Conservation (phyloP, 768 basidiomycete species). For the Mycena latifolia region DNA sequence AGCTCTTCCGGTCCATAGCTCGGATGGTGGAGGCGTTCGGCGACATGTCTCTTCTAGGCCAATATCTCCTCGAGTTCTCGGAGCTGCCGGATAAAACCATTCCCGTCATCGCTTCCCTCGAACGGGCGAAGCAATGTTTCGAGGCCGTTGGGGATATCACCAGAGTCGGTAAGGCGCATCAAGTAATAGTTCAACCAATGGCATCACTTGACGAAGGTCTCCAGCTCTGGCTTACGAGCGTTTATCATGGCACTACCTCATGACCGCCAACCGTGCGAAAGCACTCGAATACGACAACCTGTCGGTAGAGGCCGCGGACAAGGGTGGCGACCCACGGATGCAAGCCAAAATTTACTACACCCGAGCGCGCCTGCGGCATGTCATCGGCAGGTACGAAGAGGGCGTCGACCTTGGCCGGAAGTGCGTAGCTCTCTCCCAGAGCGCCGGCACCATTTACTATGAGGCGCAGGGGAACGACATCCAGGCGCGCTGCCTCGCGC, state of each 20-base stretch:
- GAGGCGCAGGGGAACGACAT: not conserved
- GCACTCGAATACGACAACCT: not conserved
- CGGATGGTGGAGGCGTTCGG: not conserved
- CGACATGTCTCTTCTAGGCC: not conserved
- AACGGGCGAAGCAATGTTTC: not conserved
- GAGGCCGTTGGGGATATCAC: not conserved
- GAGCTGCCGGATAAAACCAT: not conserved
- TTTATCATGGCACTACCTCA: not conserved
- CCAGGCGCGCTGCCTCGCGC: conserved; percentile 1
- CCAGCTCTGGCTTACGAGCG: not conserved
- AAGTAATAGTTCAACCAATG: not conserved
- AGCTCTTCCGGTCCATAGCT: not conserved
- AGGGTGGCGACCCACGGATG: not conserved
- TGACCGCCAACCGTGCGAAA: not conserved
- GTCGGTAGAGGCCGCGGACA: not conserved
- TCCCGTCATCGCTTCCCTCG: not conserved
- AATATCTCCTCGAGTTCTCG: not conserved
- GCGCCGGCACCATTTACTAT: not conserved
- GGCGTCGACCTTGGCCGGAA: not conserved
- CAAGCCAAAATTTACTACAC: not conserved
- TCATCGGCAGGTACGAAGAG: not conserved
- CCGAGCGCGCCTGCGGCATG: not conserved
- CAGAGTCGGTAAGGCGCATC: not conserved
- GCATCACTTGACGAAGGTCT: not conserved
- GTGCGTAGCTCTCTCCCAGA: not conserved